phyloP scores from a whole-genome alignment of 129 eudicot species.

The Pulicaria dysenterica region DNA sequence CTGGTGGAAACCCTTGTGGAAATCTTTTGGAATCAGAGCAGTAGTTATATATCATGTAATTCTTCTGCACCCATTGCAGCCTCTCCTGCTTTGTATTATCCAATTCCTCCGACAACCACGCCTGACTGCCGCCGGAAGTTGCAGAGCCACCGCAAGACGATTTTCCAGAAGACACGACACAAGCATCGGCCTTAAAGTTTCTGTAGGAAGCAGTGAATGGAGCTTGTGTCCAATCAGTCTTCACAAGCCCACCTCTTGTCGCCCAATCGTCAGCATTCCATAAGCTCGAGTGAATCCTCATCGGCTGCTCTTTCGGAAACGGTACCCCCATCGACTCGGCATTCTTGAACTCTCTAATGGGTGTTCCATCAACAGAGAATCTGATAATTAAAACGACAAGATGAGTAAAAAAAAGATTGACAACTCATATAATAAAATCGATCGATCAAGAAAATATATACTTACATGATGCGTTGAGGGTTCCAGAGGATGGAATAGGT shows the following conservation, averaged over 20 bases:
- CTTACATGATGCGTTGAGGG: slow-evolving; percentile 58
- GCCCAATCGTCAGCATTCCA: slow-evolving; percentile 32
- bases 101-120: slow-evolving; percentile 3
- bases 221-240: slow-evolving; percentile 22
- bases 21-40: slow-evolving; percentile 7
- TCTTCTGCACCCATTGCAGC: not conserved
- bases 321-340: slow-evolving; percentile 10
- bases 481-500: slow-evolving; percentile 70
- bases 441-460: not conserved
- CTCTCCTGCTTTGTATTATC: not conserved
- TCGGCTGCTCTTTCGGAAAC: slow-evolving; percentile 26
- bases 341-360: slow-evolving; percentile 27
- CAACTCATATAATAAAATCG: too few species aligned
- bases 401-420: too few species aligned
- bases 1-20: not conserved
- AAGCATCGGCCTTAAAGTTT: slow-evolving; percentile 1
- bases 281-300: slow-evolving; percentile 16
- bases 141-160: not conserved
- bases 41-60: not conserved
- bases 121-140: not conserved
- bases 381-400: not conserved
- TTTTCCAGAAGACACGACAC: not conserved
- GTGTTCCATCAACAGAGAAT: slow-evolving; percentile 22
- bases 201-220: slow-evolving; percentile 17
- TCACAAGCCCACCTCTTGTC: slow-evolving; percentile 22